Conservation (phyloP, 805 yeast genomes). For the Wickerhamiella musiphila region DNA sequence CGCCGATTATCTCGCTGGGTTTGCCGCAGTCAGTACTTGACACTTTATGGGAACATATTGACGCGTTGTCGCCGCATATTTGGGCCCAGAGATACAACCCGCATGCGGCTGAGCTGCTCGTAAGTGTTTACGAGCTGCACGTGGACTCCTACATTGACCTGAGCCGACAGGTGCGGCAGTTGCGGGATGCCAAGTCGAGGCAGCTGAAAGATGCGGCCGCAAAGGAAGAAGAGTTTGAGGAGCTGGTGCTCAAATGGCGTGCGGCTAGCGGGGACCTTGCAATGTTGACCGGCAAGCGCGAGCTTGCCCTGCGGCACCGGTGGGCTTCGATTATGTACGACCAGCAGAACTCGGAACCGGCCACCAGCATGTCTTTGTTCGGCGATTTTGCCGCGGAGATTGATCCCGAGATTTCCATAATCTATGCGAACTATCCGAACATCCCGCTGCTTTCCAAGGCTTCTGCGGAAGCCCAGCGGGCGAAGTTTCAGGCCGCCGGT, state of each 20-base stretch:
- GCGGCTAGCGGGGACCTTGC: constrained; percentile 1
- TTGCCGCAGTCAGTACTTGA: constrained; percentile 1
- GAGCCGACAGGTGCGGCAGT: too few species aligned
- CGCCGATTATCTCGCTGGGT: background rate
- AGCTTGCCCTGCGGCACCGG: constrained; percentile 21
- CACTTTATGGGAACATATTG: constrained; percentile 1
- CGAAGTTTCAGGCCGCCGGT: constrained; percentile 53
- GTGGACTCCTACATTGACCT: constrained; percentile 10
- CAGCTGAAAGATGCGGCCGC: constrained; percentile 14
- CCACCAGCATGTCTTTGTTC: constrained; percentile 15
- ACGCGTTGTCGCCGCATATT: too few species aligned
- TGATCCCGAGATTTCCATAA: constrained; percentile 19
- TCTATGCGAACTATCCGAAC: constrained; percentile 39
- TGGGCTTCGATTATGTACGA: constrained; percentile 34
- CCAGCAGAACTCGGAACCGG: constrained; percentile 26
- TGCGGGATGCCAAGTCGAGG: background rate
- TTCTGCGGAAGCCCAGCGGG: constrained; percentile 40
- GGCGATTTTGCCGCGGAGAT: constrained; percentile 11
- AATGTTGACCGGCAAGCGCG: background rate
- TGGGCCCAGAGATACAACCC: too few species aligned
- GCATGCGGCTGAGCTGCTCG: constrained; percentile 3
- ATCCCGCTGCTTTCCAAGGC: constrained; percentile 38
- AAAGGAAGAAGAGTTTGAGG: constrained; percentile 13
- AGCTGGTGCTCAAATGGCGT: background rate
- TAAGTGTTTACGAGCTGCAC: constrained; percentile 13